Base-by-base conservation (phyloP, 78 protist species). In the Polysphondylium violaceum region DNA sequence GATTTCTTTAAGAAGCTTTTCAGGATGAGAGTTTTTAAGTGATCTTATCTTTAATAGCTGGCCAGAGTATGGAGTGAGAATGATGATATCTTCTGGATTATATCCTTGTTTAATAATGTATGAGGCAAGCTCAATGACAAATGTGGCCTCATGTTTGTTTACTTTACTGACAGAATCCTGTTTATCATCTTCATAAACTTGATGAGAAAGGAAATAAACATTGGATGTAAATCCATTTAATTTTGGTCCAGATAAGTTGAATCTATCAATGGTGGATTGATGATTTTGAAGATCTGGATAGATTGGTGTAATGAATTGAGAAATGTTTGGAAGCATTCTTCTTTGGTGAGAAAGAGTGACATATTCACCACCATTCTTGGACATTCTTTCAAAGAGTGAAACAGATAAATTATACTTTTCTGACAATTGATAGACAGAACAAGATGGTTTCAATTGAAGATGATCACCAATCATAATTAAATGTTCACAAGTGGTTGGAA, bases 391-490 rank as follows among this genome's bases (percentile, higher is more conserved):
- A 73, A 97, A 95, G 23, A 96, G 76, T 9, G 98, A 96, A 5
- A 83, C 43, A 75, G 74, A 59, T 3, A 95, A 38, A 25, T 76
- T 68, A 27, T 55, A 76, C 51, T 91, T 59, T 29, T 41, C 60
- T 5, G 83, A 14, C 17, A 92, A 78, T 25, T 31, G 74, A 65
- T 88, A 74, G 38, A 76, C 93, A 38, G 33, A 43, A 27, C 59
- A 35, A 1, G 91, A 38, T 4, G 98, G 99, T 25, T 95, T 74
- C 61, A 97, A 91, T 76, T 97, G 99, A 67, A 76, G 35, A 77
- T 97, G 97, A 74, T 97, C 99, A 19, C 99, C 99, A 64, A 97
- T 95, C 76, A 97, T 47, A 36, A 96, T 56, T 17, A 97, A 60
- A 56, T 94, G 98, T 19, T 87, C 43, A 8, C 50, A n/a, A 12